Evolutionary conservation across 1,284 basidiomycete species (phyloP), one percentile per base, ranked within the genome.

Genomic region (Sporisorium scitamineum): DNA sequence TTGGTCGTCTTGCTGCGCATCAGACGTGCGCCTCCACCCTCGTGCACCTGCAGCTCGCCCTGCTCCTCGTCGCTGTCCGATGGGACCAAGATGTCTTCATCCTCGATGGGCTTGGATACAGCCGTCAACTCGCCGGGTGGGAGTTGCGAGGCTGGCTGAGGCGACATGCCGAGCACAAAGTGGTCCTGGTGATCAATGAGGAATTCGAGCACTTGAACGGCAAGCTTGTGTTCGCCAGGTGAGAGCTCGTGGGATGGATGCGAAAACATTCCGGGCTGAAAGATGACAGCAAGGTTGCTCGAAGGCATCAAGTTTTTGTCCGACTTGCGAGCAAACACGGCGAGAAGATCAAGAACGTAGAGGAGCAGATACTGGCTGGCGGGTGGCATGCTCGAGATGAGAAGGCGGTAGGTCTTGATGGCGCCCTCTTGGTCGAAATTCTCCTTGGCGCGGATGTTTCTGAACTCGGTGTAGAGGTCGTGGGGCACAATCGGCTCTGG

Each of bases 251-350:
- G 94, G 24, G 89, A 87, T 0, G 93, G 94, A 83, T 95, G 94
- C 16, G 93, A 93, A 66, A 99, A 91, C 24, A 85, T 83, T 34
- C 81, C 81, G 0, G 84, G 84, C 56, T 85, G 84, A 67, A 85
- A 85, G 51, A 85, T 79, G 65, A 85, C 80, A 27, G 84, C 84
- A 7, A 85, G 74, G 41, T 85, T 99, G 68, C 92, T 90, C 16
- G 95, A 92, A 1, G 92, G 95, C 96, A 99, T 99, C 51, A 95
- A 88, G 85, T 98, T 99, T 87, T 92, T 93, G 78, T 95, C 92
- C 27, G 91, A 90, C 85, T 94, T 94, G 64, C 92, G 90, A 2
- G 94, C 92, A 87, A 99, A 97, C 9, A 99, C 94, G 52, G 94
- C 94, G 52, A 99, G 88, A 24, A 99, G 89, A 86, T 99, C 96